A percentile compares a stretch with the other conserved stretches of the same genome.
Conservation (phyloP, 2,329 filamentous ascomycete genomes). For the Pseudocercospora cruenta region DNA sequence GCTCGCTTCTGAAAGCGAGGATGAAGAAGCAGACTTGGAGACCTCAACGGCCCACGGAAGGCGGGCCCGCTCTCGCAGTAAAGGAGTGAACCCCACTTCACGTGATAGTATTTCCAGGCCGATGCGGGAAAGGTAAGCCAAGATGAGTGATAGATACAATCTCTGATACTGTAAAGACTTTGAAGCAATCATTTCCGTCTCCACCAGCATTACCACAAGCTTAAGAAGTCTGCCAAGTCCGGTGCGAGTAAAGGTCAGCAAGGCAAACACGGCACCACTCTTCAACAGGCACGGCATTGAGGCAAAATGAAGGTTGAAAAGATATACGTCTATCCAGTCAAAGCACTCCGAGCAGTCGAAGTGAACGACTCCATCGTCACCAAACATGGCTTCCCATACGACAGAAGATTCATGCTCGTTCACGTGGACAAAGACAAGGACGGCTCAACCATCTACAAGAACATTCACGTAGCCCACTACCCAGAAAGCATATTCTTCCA, state of each 20-base stretch:
- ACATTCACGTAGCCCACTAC: conserved; percentile 48
- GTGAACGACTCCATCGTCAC: conserved; percentile 46
- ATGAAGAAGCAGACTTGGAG: too few species aligned
- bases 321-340: conserved; percentile 55
- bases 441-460: conserved; percentile 37
- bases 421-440: conserved; percentile 41
- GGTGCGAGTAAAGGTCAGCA: background rate
- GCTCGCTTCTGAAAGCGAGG: too few species aligned
- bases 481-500: conserved; percentile 48
- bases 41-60: background rate
- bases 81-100: background rate
- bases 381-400: conserved; percentile 50
- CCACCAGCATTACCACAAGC: background rate
- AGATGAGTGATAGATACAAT: background rate
- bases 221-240: background rate
- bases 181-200: background rate
- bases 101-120: background rate
- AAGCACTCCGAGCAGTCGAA: conserved; percentile 48
- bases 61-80: background rate
- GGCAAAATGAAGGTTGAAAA: conserved; percentile 37
- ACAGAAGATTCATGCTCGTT: conserved; percentile 50
- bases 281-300: background rate
- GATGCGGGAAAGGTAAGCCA: background rate
- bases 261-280: background rate
- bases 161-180: background rate